These are phyloP conservation scores for Panaeolus cyanescens DNA, from an alignment of 768 basidiomycete species.

Conservation along the genomic window DNA sequence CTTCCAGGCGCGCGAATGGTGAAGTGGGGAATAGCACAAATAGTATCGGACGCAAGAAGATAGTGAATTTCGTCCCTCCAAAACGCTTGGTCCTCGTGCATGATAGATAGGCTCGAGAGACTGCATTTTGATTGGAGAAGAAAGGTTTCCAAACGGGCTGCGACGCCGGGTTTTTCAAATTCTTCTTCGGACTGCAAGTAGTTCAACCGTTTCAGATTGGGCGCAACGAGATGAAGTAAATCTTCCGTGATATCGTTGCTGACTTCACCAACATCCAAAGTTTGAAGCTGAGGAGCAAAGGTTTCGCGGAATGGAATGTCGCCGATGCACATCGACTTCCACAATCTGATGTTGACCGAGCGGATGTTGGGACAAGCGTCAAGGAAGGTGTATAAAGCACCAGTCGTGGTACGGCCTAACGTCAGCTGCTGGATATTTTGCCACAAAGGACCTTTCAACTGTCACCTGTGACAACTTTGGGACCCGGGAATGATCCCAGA, in stretches of 20 bases:
- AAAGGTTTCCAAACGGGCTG: not conserved
- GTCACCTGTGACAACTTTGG: not conserved
- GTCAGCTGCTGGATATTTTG: not conserved
- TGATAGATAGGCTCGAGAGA: not conserved
- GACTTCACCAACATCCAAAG: not conserved
- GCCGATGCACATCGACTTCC: not conserved
- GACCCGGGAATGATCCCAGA: not conserved
- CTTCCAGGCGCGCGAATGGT: not conserved
- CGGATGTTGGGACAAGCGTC: not conserved
- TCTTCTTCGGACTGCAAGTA: not conserved
- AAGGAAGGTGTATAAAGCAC: not conserved
- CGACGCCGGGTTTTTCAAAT: no score
- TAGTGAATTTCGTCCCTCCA: not conserved
- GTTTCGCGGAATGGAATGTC: not conserved
- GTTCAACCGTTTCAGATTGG: not conserved
- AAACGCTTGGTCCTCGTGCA: not conserved
- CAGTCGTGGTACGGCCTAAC: not conserved
- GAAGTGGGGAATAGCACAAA: not conserved
- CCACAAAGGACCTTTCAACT: not conserved
- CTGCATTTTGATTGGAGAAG: not conserved
- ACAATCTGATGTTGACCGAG: not conserved
- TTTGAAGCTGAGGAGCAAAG: not conserved
- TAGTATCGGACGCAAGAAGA: not conserved
- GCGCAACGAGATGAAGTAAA: not conserved
- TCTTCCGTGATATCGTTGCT: not conserved